Conservation (phyloP, 1,139 yeast genomes). For the Candida glucosophila region DNA sequence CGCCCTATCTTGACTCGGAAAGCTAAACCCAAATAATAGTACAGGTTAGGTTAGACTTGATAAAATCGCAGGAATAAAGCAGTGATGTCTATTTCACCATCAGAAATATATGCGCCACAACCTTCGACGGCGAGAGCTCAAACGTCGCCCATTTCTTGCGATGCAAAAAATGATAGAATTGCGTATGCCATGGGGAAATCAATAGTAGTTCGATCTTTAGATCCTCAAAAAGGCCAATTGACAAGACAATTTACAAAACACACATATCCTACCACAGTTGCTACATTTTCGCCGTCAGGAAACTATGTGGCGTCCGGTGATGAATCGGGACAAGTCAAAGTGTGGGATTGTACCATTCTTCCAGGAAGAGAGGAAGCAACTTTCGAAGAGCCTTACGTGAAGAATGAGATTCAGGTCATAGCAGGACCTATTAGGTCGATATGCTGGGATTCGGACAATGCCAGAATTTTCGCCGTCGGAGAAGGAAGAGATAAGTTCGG, state of each 20-base stretch:
- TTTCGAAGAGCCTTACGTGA: conserved; percentile 48
- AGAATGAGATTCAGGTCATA: conserved; percentile 76
- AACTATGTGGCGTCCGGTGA: conserved; percentile 90
- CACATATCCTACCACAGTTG: conserved; percentile 65
- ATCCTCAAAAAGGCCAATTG: conserved; percentile 27
- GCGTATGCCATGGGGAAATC: conserved; percentile 83
- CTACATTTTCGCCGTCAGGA: conserved; percentile 83
- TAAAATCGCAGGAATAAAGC: too few species aligned
- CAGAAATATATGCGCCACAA: conserved; percentile 52
- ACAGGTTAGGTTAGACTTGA: too few species aligned
- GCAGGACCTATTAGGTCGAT: conserved; percentile 77
- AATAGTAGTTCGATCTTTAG: conserved; percentile 60
- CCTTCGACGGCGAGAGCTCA: conserved; percentile 71
- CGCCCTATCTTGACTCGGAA: too few species aligned
- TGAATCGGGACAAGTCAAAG: conserved; percentile 73
- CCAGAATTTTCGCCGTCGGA: conserved; percentile 88
- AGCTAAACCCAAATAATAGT: too few species aligned
- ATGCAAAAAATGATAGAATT: conserved; percentile 53
- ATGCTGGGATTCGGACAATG: conserved; percentile 88
- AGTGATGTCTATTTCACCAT: conserved; percentile 23
- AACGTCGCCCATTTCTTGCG: conserved; percentile 68
- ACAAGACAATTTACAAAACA: conserved; percentile 68
- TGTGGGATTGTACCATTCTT: conserved; percentile 60
- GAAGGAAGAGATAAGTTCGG: conserved; percentile 90
- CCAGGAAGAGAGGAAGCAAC: conserved; percentile 9